Conservation (phyloP, 2,329 filamentous ascomycete species). For the Fusarium newnesense region DNA sequence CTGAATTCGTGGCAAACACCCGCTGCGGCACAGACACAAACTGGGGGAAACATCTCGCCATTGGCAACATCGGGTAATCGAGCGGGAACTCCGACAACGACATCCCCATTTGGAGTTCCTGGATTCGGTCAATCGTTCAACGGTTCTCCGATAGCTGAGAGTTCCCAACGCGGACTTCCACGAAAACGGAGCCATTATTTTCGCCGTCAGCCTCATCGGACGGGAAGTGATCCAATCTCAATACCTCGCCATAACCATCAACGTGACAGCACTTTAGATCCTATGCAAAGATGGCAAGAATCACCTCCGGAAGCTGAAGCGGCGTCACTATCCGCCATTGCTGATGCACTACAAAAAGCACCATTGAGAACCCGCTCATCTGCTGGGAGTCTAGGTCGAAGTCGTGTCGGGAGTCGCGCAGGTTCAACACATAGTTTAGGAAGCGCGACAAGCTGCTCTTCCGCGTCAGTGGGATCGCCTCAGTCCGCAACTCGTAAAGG, state of each 20-base stretch:
- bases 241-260: not conserved
- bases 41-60: not conserved
- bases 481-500: not conserved
- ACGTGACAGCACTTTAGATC: constrained; percentile 11
- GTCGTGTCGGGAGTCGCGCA: constrained; percentile 16
- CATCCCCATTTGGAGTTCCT: not conserved
- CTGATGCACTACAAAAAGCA: constrained; percentile 18
- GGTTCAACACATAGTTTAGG: constrained; percentile 28
- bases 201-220: not conserved
- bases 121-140: not conserved
- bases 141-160: not conserved
- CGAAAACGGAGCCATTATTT: constrained; percentile 24
- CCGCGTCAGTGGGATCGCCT: constrained; percentile 5
- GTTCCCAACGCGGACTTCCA: constrained; percentile 11
- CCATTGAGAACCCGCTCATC: constrained; percentile 21
- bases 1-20: not conserved
- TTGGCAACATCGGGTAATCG: not conserved
- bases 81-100: not conserved
- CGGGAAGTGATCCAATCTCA: constrained; percentile 7
- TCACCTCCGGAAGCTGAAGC: constrained; percentile 37
- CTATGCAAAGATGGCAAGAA: constrained; percentile 41
- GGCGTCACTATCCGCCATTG: constrained; percentile 36
- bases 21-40: not conserved
- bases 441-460: constrained; percentile 34
- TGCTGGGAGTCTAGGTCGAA: constrained; percentile 11